phyloP scores from a whole-genome alignment of 2,329 filamentous ascomycete species.

The Aspergillus texensis region DNA sequence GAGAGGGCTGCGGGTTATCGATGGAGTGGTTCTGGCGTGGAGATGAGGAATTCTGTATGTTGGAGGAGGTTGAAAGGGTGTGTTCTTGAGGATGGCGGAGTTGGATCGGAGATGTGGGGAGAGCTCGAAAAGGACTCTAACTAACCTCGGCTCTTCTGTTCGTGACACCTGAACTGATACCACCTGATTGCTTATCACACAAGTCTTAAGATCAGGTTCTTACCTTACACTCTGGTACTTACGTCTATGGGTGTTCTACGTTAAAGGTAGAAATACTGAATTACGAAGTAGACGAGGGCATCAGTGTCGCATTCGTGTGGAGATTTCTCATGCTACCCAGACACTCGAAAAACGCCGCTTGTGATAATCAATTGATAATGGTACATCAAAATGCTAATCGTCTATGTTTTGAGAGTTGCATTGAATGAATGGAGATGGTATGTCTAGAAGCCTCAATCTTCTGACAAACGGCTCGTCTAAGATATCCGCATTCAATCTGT shows the following conservation, averaged over 20 bases:
- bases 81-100: not conserved
- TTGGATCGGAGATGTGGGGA: constrained; percentile 13
- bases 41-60: not conserved
- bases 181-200: not conserved
- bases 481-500: not conserved
- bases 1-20: not conserved
- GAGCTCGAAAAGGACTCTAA: not conserved
- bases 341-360: not conserved
- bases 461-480: not conserved
- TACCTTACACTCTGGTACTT: not conserved
- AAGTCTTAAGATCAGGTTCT: not conserved
- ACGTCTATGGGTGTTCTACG: not conserved
- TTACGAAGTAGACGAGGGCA: not conserved
- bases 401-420: not conserved
- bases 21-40: not conserved
- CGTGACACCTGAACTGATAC: not conserved
- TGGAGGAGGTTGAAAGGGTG: not conserved
- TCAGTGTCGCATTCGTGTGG: not conserved
- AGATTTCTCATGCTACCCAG: not conserved
- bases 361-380: not conserved
- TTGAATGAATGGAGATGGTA: not conserved
- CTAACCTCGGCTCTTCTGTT: constrained; percentile 4
- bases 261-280: not conserved
- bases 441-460: not conserved
- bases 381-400: not conserved